A percentile compares a stretch with the other conserved stretches of the same genome.
phyloP scores from a whole-genome alignment of 164 flowering plant species.

The Piper betle region DNA sequence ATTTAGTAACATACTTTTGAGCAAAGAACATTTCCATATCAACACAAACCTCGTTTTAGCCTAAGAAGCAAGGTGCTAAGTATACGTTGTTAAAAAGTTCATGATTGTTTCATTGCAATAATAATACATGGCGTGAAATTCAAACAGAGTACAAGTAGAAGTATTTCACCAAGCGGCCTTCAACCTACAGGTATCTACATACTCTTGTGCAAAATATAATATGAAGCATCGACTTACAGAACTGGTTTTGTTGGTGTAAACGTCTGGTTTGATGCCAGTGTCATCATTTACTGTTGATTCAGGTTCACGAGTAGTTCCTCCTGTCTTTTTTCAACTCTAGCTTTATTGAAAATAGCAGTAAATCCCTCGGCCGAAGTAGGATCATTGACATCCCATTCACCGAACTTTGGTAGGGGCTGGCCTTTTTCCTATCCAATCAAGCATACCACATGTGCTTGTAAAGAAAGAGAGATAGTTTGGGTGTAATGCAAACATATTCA shows the following conservation, averaged over 20 bases:
- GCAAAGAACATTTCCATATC: background rate
- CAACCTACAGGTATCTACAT: background rate
- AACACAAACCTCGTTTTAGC: background rate
- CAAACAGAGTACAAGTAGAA: background rate
- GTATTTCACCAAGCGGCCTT: background rate
- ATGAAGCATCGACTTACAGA: constrained; percentile 33
- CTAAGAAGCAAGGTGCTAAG: too few relatives aligned
- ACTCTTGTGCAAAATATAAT: background rate
- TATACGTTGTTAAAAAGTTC: background rate
- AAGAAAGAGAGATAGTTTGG: background rate
- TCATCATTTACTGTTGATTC: constrained; percentile 58
- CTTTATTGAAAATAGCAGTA: constrained; percentile 89
- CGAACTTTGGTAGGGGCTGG: constrained; percentile 82
- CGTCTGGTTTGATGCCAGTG: constrained; percentile 26
- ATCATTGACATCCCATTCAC: constrained; percentile 97
- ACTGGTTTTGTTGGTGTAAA: constrained; percentile 42
- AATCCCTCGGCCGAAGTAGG: constrained; percentile 95
- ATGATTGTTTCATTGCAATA: background rate
- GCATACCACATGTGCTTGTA: background rate
- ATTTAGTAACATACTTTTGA: background rate
- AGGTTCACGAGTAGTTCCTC: constrained; percentile 39
- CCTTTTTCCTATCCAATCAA: constrained; percentile 51
- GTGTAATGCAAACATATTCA: too few relatives aligned
- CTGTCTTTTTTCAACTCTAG: constrained; percentile 87
- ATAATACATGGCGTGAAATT: background rate